Conservation (phyloP, 306 rosid genomes). For the Vigna hirtella region DNA sequence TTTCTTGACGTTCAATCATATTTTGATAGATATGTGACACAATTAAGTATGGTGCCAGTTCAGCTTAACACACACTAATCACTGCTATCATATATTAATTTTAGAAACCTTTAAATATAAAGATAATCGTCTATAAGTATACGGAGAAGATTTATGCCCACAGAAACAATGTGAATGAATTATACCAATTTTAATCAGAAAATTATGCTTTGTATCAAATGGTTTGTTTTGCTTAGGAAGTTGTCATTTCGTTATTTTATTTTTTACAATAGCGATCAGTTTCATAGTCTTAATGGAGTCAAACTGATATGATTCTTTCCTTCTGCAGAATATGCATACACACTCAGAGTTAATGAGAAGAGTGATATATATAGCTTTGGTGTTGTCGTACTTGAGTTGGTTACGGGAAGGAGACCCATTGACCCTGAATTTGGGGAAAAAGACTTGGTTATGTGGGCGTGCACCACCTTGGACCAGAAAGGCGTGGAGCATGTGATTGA, state of each 20-base stretch:
- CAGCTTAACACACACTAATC: constrained; percentile 14
- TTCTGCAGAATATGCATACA: constrained; percentile 89
- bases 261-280: not conserved
- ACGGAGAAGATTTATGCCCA: not conserved
- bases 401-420: constrained; percentile 72
- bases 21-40: constrained; percentile 13
- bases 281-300: not conserved
- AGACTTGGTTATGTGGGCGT: constrained; percentile 90
- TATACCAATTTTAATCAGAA: not conserved
- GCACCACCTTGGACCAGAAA: constrained; percentile 80
- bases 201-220: constrained; percentile 15
- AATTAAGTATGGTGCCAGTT: not conserved
- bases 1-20: constrained; percentile 18
- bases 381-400: constrained; percentile 84
- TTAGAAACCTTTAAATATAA: not conserved
- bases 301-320: constrained; percentile 13
- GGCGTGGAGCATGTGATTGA: constrained; percentile 79
- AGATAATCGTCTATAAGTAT: not conserved
- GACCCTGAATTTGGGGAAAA: constrained; percentile 94
- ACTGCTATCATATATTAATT: not conserved
- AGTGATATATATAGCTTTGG: constrained; percentile 96
- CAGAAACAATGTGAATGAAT: not conserved
- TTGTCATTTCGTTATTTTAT: not conserved
- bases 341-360: constrained; percentile 92
- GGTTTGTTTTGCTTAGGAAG: constrained; percentile 19